These are phyloP conservation scores for Triticum urartu DNA, from an alignment of 176 grass and related monocot species.

Conservation along the genomic window DNA sequence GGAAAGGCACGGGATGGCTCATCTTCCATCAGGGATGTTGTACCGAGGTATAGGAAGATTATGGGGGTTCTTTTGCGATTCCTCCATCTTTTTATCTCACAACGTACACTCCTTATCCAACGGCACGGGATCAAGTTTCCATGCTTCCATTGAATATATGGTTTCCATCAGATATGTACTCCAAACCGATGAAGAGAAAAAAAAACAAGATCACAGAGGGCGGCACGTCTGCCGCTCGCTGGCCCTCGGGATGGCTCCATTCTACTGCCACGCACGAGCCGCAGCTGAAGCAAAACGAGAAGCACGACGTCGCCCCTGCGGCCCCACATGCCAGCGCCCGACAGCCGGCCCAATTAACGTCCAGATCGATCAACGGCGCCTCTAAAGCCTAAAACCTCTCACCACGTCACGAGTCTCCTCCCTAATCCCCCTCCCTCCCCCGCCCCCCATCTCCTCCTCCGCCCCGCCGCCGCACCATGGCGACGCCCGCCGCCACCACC, in stretches of 20 bases:
- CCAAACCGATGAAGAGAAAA: not conserved
- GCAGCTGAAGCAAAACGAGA: not conserved
- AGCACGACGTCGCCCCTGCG: not conserved
- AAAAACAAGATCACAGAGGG: not conserved
- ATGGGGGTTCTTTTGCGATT: no score
- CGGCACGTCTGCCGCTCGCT: not conserved
- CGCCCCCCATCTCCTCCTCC: not conserved
- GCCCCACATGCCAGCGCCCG: not conserved
- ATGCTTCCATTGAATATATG: no score
- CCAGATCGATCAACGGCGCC: constrained; percentile 22
- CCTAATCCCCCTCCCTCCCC: not conserved
- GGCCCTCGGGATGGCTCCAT: not conserved
- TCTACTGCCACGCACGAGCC: not conserved
- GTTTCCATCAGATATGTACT: no score
- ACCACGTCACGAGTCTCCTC: constrained; percentile 8
- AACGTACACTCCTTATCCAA: no score
- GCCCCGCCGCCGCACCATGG: constrained; percentile 30
- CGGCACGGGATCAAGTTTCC: no score
- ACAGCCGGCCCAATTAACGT: constrained; percentile 25
- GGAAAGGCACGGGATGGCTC: no score
- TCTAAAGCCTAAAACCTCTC: constrained; percentile 33
- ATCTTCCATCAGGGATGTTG: no score
- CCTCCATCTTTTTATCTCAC: no score
- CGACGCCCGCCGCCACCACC: not conserved
- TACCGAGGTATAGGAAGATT: no score